A percentile compares a stretch with the other conserved stretches of the same genome.
Evolutionary conservation across 2,329 filamentous ascomycete genomes (phyloP).

Genomic region (Aspergillus piperis): DNA sequence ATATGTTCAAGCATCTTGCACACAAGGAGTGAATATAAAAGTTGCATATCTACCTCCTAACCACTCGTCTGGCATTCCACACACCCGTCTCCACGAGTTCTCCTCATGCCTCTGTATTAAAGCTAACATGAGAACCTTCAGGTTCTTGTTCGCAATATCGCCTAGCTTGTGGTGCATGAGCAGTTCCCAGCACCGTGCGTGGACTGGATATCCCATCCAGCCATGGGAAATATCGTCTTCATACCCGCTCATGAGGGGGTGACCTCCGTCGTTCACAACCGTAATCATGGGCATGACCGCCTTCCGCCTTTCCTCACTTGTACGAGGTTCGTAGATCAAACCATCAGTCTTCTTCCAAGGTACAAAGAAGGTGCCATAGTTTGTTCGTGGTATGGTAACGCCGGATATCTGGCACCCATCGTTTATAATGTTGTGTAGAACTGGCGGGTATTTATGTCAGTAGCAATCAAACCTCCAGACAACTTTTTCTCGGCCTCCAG

Average conservation of each 20-base stretch:
- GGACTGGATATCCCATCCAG: not conserved
- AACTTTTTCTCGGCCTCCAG: too few species aligned
- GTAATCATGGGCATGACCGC: not conserved
- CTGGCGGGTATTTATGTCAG: not conserved
- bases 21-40: too few species aligned
- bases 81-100: too few species aligned
- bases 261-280: not conserved
- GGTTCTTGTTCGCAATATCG: not conserved
- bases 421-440: not conserved
- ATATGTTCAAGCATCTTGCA: too few species aligned
- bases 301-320: not conserved
- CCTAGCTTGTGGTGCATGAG: not conserved
- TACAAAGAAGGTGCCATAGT: not conserved
- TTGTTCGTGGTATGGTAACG: not conserved
- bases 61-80: too few species aligned
- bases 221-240: not conserved
- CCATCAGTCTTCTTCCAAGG: not conserved
- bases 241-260: not conserved
- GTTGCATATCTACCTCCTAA: too few species aligned
- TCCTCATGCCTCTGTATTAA: not conserved
- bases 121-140: not conserved
- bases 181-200: not conserved
- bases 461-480: too few species aligned
- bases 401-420: not conserved
- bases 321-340: not conserved